phyloP scores from a whole-genome alignment of 768 basidiomycete species.

The Russula vinacea region DNA sequence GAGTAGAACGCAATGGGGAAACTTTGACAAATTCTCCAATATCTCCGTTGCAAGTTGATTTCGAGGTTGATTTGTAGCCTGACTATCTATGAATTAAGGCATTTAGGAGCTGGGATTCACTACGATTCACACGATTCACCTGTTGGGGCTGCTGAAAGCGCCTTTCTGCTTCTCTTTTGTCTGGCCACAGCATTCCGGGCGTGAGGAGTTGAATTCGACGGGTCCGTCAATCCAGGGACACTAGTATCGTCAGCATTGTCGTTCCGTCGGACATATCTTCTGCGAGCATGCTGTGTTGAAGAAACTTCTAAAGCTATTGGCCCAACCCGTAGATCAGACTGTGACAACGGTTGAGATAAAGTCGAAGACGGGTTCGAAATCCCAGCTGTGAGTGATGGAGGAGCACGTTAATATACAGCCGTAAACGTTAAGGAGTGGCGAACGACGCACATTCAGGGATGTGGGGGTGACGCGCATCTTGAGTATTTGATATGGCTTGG shows the following conservation, averaged over 20 bases:
- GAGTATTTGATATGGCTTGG: neutral
- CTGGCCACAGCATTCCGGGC: neutral
- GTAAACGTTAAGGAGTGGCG: neutral
- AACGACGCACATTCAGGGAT: constrained; percentile 12
- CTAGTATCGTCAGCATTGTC: neutral
- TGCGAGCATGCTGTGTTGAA: neutral
- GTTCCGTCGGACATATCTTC: neutral
- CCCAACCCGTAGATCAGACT: neutral
- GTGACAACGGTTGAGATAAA: neutral
- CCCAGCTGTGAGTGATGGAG: neutral
- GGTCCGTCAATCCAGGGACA: neutral
- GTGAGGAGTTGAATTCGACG: neutral
- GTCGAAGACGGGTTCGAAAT: neutral
- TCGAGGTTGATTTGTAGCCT: constrained; percentile 20
- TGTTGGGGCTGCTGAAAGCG: neutral
- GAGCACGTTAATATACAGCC: neutral
- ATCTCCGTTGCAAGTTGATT: constrained; percentile 68
- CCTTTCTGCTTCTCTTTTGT: constrained; percentile 4
- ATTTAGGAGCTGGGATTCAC: neutral
- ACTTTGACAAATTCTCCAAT: constrained; percentile 62
- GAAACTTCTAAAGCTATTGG: neutral
- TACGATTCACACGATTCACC: constrained; percentile 2
- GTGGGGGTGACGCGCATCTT: neutral
- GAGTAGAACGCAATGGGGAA: constrained; percentile 85
- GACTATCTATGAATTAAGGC: constrained; percentile 6